Evolutionary conservation across 2,329 filamentous ascomycete species (phyloP).

Genomic region (Paraphoma chrysanthemicola): DNA sequence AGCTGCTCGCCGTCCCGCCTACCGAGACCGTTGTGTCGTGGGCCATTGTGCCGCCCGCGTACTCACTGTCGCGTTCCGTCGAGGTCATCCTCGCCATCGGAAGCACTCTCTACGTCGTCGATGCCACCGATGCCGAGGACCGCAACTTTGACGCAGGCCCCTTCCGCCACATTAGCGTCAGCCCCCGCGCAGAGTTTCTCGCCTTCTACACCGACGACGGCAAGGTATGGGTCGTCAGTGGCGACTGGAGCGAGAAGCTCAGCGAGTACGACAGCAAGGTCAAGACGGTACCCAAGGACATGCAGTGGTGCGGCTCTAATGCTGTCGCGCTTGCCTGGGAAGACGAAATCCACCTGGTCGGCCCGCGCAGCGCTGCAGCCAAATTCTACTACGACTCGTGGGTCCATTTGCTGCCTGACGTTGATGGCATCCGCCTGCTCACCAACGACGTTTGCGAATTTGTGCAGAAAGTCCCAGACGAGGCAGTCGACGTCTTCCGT

Average conservation of each 20-base stretch:
- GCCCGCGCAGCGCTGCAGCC: slow-evolving; percentile 77
- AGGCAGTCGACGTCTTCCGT: slow-evolving; percentile 87
- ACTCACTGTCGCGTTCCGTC: slow-evolving; percentile 89
- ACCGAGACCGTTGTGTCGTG: slow-evolving; percentile 84
- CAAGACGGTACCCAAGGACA: slow-evolving; percentile 81
- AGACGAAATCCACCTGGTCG: slow-evolving; percentile 94
- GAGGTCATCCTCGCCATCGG: slow-evolving; percentile 88
- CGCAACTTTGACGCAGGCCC: slow-evolving; percentile 89
- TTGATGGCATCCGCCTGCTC: slow-evolving; percentile 87
- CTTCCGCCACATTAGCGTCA: slow-evolving; percentile 88
- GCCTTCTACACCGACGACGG: slow-evolving; percentile 87
- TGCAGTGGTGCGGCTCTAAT: slow-evolving; percentile 97
- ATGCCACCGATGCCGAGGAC: slow-evolving; percentile 90
- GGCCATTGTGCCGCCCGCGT: slow-evolving; percentile 85
- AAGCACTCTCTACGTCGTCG: slow-evolving; percentile 83
- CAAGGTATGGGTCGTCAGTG: slow-evolving; percentile 88
- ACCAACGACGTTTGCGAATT: slow-evolving; percentile 98
- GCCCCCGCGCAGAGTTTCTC: slow-evolving; percentile 87
- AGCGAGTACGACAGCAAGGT: slow-evolving; percentile 92
- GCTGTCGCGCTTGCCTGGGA: slow-evolving; percentile 95
- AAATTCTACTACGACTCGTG: slow-evolving; percentile 90
- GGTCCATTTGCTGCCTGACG: slow-evolving; percentile 86
- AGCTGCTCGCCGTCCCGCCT: slow-evolving; percentile 76
- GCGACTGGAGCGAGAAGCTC: slow-evolving; percentile 90
- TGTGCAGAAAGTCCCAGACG: slow-evolving; percentile 87